A percentile compares a stretch with the other conserved stretches of the same genome.
Conservation (phyloP, 2,329 filamentous ascomycete species). For the Leptographium lundbergii region DNA sequence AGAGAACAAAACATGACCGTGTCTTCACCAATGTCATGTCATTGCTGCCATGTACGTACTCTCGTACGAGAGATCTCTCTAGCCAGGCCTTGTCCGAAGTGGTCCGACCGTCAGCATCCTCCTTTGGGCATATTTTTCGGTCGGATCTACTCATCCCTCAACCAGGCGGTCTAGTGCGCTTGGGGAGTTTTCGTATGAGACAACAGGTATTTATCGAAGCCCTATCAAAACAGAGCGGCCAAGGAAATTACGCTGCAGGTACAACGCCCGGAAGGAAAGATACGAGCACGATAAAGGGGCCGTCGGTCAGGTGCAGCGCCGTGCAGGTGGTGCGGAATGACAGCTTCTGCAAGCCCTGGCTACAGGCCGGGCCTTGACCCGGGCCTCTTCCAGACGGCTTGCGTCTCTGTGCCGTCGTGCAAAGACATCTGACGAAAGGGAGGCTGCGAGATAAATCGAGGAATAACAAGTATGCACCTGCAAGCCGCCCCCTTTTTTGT, state of each 20-base stretch:
- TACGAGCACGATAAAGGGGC: too few species aligned
- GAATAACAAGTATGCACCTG: not conserved
- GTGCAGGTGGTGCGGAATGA: too few species aligned
- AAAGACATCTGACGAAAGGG: not conserved
- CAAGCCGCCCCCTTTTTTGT: not conserved
- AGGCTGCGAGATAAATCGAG: not conserved
- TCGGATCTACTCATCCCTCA: not conserved
- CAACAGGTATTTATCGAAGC: not conserved
- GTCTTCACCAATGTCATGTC: not conserved
- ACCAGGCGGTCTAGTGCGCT: not conserved
- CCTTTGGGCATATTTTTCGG: not conserved
- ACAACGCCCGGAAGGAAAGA: too few species aligned
- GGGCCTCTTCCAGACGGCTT: too few species aligned
- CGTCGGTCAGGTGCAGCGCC: too few species aligned
- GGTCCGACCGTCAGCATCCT: not conserved
- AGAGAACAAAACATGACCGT: not conserved
- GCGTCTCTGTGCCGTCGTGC: not conserved
- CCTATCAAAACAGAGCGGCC: not conserved
- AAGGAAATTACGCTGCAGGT: not conserved
- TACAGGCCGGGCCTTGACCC: too few species aligned
- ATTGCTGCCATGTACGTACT: not conserved
- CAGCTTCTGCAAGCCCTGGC: too few species aligned
- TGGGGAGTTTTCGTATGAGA: not conserved
- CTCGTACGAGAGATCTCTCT: not conserved
- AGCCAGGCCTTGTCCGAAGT: not conserved